Conservation (phyloP, 2,329 filamentous ascomycete genomes). For the Cladophialophora immunda region DNA sequence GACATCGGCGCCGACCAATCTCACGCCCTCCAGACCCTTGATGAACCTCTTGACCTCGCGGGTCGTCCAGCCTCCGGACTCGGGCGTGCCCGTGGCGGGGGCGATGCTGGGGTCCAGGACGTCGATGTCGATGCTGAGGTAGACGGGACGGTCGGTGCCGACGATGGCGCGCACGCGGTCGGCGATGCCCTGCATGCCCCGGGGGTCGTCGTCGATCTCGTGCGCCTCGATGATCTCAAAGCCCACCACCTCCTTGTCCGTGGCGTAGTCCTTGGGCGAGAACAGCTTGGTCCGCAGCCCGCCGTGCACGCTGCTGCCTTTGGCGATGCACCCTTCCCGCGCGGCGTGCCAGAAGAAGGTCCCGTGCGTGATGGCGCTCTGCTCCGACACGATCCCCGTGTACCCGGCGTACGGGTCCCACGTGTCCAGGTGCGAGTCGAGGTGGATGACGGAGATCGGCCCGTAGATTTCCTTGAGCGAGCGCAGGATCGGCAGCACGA, state of each 20-base stretch:
- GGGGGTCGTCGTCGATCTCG: constrained; percentile 71
- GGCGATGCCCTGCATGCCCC: constrained; percentile 77
- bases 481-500: constrained; percentile 60
- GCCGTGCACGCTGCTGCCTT: constrained; percentile 86
- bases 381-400: constrained; percentile 78
- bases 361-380: constrained; percentile 82
- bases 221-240: constrained; percentile 82
- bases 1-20: constrained; percentile 42
- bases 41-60: constrained; percentile 41
- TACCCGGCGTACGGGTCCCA: constrained; percentile 84
- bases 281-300: constrained; percentile 84
- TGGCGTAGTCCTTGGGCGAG: constrained; percentile 80
- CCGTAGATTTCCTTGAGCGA: constrained; percentile 72
- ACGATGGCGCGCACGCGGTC: constrained; percentile 78
- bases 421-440: constrained; percentile 68
- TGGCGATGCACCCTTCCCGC: constrained; percentile 78
- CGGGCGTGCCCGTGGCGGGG: constrained; percentile 45
- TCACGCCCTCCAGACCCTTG: constrained; percentile 40
- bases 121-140: constrained; percentile 48
- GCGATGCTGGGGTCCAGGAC: constrained; percentile 47
- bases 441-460: constrained; percentile 71
- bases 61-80: constrained; percentile 43
- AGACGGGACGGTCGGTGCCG: constrained; percentile 60
- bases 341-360: constrained; percentile 88
- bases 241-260: constrained; percentile 80